Conservation (phyloP, 805 yeast species). For the Kodamaea neixiangensis region DNA sequence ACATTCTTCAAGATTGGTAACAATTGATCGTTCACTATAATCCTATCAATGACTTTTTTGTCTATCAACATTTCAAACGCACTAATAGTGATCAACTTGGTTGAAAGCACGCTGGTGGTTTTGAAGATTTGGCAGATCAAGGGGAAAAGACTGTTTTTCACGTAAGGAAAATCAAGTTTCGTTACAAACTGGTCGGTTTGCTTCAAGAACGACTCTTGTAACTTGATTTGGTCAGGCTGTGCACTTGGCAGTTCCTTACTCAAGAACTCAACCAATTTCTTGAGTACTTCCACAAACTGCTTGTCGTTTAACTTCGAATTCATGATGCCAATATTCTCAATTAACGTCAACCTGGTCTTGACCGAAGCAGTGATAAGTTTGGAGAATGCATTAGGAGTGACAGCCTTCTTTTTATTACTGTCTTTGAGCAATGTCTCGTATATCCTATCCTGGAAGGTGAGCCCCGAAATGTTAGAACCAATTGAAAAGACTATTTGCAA, state of each 20-base stretch:
- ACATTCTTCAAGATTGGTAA: constrained; percentile 75
- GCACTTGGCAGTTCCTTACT: constrained; percentile 23
- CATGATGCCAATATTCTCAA: constrained; percentile 50
- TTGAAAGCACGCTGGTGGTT: constrained; percentile 79
- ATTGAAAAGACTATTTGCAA: constrained; percentile 60
- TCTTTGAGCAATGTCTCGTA: constrained; percentile 45
- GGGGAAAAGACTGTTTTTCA: constrained; percentile 78
- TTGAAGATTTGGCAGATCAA: constrained; percentile 70
- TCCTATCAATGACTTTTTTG: constrained; percentile 65
- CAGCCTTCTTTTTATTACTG: constrained; percentile 23
- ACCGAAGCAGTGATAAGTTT: constrained; percentile 35
- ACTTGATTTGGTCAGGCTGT: constrained; percentile 30
- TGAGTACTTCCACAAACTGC: constrained; percentile 51
- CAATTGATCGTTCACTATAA: constrained; percentile 71
- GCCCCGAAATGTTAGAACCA: constrained; percentile 67
- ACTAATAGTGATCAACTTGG: constrained; percentile 67
- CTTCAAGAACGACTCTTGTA: constrained; percentile 56
- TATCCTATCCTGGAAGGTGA: constrained; percentile 74
- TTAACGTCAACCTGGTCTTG: constrained; percentile 30
- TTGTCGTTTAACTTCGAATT: constrained; percentile 51
- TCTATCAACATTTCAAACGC: constrained; percentile 60
- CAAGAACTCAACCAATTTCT: constrained; percentile 44
- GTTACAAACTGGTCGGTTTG: constrained; percentile 44
- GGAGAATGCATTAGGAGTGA: constrained; percentile 19
- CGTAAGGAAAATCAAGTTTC: constrained; percentile 62